These are phyloP conservation scores for Manihot esculenta DNA, from an alignment of 441 rosid species.

Conservation along the genomic window DNA sequence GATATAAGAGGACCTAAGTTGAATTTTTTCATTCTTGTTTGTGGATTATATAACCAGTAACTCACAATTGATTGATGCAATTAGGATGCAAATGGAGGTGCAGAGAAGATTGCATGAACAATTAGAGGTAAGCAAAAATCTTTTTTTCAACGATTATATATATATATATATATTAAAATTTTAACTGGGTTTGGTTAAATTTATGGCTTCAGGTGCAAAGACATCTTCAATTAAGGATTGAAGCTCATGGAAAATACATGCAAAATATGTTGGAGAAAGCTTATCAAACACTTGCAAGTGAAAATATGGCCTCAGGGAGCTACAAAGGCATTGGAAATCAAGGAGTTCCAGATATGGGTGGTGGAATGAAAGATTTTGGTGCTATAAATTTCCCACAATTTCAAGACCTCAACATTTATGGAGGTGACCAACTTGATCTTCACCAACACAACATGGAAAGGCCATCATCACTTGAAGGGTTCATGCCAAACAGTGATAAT, in stretches of 20 bases:
- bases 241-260: constrained; percentile 99
- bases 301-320: constrained; percentile 50
- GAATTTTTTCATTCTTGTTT: constrained; percentile 7
- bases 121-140: constrained; percentile 59
- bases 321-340: constrained; percentile 48
- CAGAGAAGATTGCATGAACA: constrained; percentile 98
- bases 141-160: no score
- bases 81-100: constrained; percentile 99
- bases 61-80: constrained; percentile 53
- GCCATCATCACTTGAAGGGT: constrained; percentile 43
- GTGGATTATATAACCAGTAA: constrained; percentile 31
- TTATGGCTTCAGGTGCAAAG: constrained; percentile 65
- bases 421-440: constrained; percentile 53
- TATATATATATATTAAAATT: neutral
- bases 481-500: constrained; percentile 38
- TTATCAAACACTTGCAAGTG: constrained; percentile 84
- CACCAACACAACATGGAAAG: constrained; percentile 65
- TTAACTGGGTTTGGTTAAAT: neutral
- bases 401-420: constrained; percentile 93
- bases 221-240: constrained; percentile 94
- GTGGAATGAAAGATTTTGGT: constrained; percentile 40
- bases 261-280: constrained; percentile 95
- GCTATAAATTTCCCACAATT: constrained; percentile 65
- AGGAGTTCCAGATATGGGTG: constrained; percentile 39
- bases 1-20: constrained; percentile 13